Conservation (phyloP, 768 basidiomycete species). For the Lactifluus piperatus region DNA sequence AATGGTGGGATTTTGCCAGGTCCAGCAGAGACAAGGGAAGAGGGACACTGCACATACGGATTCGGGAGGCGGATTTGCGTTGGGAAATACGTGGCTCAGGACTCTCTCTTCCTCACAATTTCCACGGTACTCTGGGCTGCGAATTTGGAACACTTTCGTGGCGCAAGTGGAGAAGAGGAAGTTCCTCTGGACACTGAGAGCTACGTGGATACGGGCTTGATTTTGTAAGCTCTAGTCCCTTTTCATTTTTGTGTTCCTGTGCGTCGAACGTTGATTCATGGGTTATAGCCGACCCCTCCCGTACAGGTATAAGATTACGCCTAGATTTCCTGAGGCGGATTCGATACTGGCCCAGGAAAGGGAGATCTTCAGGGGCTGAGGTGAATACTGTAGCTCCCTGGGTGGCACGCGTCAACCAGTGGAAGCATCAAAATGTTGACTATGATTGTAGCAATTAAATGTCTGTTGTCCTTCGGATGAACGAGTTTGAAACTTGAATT, state of each 20-base stretch:
- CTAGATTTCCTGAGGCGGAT: conserved; percentile 4
- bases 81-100: conserved; percentile 18
- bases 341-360: background rate
- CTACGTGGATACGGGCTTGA: conserved; percentile 2
- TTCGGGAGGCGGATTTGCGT: conserved; percentile 19
- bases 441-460: too few relatives aligned
- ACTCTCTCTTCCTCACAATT: conserved; percentile 19
- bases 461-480: too few relatives aligned
- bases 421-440: too few relatives aligned
- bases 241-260: background rate
- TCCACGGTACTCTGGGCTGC: conserved; percentile 20
- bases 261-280: background rate
- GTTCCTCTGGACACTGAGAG: background rate
- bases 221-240: background rate
- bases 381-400: too few relatives aligned
- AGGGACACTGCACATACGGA: conserved; percentile 16
- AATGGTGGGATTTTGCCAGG: background rate
- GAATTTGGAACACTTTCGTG: conserved; percentile 7
- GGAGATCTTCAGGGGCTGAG: background rate
- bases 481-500: too few relatives aligned
- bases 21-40: conserved; percentile 5
- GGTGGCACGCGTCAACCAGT: background rate
- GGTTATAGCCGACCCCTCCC: background rate
- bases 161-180: conserved; percentile 8
- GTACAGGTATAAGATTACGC: background rate